Conservation (phyloP, 192 early-diverging fungal species). For the Linnemannia schmuckeri region DNA sequence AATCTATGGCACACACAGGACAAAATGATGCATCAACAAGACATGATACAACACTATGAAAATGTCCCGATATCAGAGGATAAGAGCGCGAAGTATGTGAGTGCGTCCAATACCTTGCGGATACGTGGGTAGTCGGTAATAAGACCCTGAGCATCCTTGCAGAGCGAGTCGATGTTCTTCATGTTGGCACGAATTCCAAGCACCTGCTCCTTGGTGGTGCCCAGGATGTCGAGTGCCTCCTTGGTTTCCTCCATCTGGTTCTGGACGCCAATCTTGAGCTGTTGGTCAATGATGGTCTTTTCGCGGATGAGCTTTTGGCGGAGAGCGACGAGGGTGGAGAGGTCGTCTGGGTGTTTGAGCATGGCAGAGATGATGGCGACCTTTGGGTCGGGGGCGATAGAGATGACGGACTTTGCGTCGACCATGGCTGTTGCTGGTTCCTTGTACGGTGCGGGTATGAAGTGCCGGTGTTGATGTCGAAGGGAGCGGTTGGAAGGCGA, state of each 20-base stretch:
- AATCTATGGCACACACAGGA: constrained; percentile 64
- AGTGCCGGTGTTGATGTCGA: not conserved
- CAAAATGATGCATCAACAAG: not conserved
- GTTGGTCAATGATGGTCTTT: constrained; percentile 92
- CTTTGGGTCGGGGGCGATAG: constrained; percentile 72
- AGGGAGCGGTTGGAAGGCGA: not conserved
- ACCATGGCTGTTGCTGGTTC: constrained; percentile 18
- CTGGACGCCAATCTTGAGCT: constrained; percentile 95
- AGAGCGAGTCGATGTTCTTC: constrained; percentile 87
- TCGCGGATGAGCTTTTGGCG: constrained; percentile 90
- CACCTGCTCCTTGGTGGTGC: constrained; percentile 73
- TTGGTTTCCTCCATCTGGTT: constrained; percentile 91
- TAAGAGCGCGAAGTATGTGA: not conserved
- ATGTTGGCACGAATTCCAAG: constrained; percentile 79
- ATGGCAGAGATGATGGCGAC: constrained; percentile 85
- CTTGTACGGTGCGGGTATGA: not conserved
- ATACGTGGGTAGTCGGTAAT: constrained; percentile 94
- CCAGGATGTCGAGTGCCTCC: constrained; percentile 86
- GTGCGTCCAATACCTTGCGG: constrained; percentile 71
- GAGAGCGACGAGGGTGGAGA: constrained; percentile 86
- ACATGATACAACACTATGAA: not conserved
- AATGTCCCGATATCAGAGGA: not conserved
- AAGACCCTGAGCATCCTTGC: constrained; percentile 86
- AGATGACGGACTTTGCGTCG: constrained; percentile 50
- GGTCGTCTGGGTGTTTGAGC: constrained; percentile 94